Base-by-base conservation (phyloP, 305 asterid species). In the Striga hermonthica region DNA sequence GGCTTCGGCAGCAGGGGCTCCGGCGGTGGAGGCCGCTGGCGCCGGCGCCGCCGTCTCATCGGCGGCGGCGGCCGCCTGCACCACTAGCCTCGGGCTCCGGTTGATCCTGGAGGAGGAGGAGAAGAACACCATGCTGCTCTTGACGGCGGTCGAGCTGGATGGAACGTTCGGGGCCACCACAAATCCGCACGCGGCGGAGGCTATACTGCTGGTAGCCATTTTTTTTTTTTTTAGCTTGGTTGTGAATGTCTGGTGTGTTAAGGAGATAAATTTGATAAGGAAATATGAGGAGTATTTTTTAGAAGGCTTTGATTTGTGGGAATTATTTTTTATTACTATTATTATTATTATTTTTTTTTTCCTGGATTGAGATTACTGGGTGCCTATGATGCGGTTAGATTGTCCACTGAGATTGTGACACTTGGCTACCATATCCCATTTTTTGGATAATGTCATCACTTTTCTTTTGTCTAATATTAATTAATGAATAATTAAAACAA, bases 191-290 rank as follows among this genome's bases (percentile, higher is more conserved):
- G 93, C 93, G 61, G 93, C 93, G 45, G 83, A 83, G 52, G 95
- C 88, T 79, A 84, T 73, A 81, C 88, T 79, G 81, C 79, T 78
- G 60, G 83, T 84, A 64, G 94, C 88, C 96, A 86, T 83, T 66
- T 15, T 44, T 40, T 64, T 50, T 50, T 47, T 13, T 72, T 48
- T 67, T 22, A 11, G 54, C 41, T 15, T 6, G 64, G 6, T 64
- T 55, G 61, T 49, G 66, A 76, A 65, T n/a, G n/a, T n/a, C n/a
- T n/a, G n/a, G n/a, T n/a, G n/a, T n/a, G 62, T 60, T 28, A 11
- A 4, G 38, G 9, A n/a, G 12, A 7, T 68, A 14, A 34, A 63
- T 66, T 67, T 61, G 77, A 61, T 64, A 55, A 31, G 45, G 70
- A 58, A 63, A 67, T 11, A 50, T 31, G 63, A 61, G 60, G 56